These are phyloP conservation scores for Cladophialophora yegresii DNA, from an alignment of 2,329 filamentous ascomycete species.

Conservation along the genomic window DNA sequence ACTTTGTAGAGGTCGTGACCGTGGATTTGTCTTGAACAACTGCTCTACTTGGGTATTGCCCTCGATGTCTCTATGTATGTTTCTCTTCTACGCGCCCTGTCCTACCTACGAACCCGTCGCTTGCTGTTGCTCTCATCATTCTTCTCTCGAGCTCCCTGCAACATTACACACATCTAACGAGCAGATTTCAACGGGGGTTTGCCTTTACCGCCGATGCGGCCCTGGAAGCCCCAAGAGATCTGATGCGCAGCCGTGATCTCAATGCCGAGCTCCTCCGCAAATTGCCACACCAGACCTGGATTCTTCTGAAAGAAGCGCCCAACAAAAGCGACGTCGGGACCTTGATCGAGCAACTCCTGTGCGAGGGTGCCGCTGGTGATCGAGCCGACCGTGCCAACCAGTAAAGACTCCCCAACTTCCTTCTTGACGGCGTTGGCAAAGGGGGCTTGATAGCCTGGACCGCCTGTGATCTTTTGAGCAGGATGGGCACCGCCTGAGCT, in stretches of 20 bases:
- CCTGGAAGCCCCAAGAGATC: constrained; percentile 38
- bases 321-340: constrained; percentile 69
- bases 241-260: constrained; percentile 73
- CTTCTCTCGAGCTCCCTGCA: not conserved
- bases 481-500: constrained; percentile 64
- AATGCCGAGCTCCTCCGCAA: constrained; percentile 71
- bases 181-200: constrained; percentile 8
- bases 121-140: not conserved
- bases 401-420: constrained; percentile 69
- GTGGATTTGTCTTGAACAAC: not conserved
- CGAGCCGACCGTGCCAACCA: constrained; percentile 73
- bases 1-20: constrained; percentile 3
- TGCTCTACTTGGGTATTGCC: constrained; percentile 3
- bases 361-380: constrained; percentile 72
- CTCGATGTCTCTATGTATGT: not conserved
- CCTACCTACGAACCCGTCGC: not conserved
- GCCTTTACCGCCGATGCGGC: constrained; percentile 21
- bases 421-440: constrained; percentile 72
- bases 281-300: constrained; percentile 72
- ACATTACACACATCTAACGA: not conserved
- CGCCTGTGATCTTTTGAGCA: constrained; percentile 45
- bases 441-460: constrained; percentile 71
- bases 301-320: constrained; percentile 79
- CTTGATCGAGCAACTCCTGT: constrained; percentile 60
- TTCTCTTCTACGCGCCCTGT: constrained; percentile 11